These are phyloP conservation scores for Phialocephala sp. DNA, from an alignment of 2,329 filamentous ascomycete species.

Conservation along the genomic window DNA sequence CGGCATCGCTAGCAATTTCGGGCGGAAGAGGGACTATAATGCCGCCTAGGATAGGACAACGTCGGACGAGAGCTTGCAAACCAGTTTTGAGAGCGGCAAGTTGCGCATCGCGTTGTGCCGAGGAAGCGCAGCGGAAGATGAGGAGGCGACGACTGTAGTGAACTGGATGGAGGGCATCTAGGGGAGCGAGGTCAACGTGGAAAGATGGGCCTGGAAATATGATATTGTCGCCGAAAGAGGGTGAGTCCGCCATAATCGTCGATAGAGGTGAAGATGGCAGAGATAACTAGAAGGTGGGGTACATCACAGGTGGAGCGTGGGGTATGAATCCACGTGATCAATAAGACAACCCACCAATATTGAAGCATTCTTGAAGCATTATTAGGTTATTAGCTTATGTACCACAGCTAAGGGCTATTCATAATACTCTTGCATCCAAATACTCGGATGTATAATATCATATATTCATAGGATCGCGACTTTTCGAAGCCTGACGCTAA, in stretches of 20 bases:
- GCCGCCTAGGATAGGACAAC: conserved; percentile 27
- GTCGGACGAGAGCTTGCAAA: conserved; percentile 26
- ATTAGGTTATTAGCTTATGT: no score
- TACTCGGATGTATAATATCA: no score
- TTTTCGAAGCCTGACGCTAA: no score
- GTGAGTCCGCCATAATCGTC: conserved; percentile 14
- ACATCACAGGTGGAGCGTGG: no score
- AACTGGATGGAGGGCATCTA: conserved; percentile 25
- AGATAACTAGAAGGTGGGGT: no score
- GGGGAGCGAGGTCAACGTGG: conserved; percentile 24
- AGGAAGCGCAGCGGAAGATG: conserved; percentile 24
- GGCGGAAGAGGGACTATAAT: conserved; percentile 14
- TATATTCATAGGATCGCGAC: no score
- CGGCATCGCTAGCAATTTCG: neutral
- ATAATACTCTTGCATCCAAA: no score
- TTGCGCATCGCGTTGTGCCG: conserved; percentile 22
- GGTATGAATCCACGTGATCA: no score
- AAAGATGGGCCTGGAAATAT: conserved; percentile 27
- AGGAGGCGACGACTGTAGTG: conserved; percentile 28
- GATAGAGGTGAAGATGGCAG: no score
- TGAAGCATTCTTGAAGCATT: no score
- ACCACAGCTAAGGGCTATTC: no score
- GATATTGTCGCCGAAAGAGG: conserved; percentile 12
- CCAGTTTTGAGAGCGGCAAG: conserved; percentile 24
- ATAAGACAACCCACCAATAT: no score